A percentile compares a stretch with the other conserved stretches of the same genome.
Conservation (phyloP, 2,329 filamentous ascomycete species). For the Penicillium sp. region DNA sequence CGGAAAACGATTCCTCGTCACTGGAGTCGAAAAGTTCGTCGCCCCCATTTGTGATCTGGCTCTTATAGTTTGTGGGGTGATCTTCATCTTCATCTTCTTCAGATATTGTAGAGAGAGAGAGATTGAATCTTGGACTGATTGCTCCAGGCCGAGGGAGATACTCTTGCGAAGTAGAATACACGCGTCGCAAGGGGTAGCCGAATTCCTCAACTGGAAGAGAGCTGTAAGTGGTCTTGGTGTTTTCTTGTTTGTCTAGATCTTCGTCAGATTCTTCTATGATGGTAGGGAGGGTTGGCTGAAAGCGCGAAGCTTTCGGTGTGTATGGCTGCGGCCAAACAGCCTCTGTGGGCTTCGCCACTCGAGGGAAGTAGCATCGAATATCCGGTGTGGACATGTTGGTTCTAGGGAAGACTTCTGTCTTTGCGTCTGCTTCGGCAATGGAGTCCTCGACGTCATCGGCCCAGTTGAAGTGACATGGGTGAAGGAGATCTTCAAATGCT, state of each 20-base stretch:
- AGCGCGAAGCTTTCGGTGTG: neutral
- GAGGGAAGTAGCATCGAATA: neutral
- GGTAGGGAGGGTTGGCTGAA: neutral
- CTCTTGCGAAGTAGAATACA: neutral
- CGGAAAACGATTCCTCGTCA: neutral
- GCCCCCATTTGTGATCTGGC: neutral
- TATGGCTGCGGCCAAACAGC: neutral
- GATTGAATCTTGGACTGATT: neutral
- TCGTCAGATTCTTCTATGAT: neutral
- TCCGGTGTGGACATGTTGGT: neutral
- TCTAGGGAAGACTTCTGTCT: neutral
- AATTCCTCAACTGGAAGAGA: neutral
- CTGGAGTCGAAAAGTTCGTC: neutral
- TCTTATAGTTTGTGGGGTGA: neutral
- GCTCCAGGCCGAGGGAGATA: neutral
- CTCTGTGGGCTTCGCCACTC: neutral
- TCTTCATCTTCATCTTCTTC: neutral
- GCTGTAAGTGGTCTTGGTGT: neutral
- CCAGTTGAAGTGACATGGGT: slow-evolving; percentile 7
- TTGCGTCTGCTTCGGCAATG: neutral
- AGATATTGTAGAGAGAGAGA: neutral
- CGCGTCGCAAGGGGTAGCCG: neutral
- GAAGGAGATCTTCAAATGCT: neutral
- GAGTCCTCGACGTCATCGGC: slow-evolving; percentile 7
- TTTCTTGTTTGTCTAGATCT: neutral